Evolutionary conservation across 192 early-diverging fungal species (phyloP).

Genomic region (Lobosporangium transversale): DNA sequence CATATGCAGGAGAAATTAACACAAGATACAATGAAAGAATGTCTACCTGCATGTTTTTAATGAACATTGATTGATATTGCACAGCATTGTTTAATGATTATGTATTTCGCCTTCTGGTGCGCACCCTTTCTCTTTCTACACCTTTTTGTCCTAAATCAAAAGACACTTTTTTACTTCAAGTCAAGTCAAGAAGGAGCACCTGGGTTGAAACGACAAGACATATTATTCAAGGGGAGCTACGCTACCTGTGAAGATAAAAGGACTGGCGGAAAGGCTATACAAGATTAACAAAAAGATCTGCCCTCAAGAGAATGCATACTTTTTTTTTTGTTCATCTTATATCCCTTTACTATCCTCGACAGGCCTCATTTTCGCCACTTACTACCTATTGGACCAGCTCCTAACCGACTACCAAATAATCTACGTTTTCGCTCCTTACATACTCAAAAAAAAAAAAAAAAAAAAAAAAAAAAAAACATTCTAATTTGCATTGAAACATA

Average conservation of each 20-base stretch:
- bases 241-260: no score
- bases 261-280: not conserved
- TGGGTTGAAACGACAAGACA: not conserved
- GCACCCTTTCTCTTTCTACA: not conserved
- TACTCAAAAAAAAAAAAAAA: no score
- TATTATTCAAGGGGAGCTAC: not conserved
- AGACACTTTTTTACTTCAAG: not conserved
- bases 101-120: not conserved
- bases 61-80: not conserved
- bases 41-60: no score
- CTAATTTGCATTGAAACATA: not conserved
- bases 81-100: not conserved
- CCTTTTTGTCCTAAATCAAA: not conserved
- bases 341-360: not conserved
- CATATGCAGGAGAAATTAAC: not conserved
- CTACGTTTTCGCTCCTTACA: not conserved
- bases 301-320: not conserved
- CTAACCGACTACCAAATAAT: not conserved
- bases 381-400: not conserved
- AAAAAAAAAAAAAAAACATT: no score
- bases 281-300: no score
- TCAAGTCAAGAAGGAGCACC: not conserved
- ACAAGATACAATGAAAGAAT: no score
- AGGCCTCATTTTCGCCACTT: not conserved
- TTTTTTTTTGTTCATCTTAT: not conserved